Percentiles rank a stretch among this genome's conserved stretches.
Evolutionary conservation across 805 yeast species (phyloP).

Genomic region (Tetrapisispora nanseiensis): DNA sequence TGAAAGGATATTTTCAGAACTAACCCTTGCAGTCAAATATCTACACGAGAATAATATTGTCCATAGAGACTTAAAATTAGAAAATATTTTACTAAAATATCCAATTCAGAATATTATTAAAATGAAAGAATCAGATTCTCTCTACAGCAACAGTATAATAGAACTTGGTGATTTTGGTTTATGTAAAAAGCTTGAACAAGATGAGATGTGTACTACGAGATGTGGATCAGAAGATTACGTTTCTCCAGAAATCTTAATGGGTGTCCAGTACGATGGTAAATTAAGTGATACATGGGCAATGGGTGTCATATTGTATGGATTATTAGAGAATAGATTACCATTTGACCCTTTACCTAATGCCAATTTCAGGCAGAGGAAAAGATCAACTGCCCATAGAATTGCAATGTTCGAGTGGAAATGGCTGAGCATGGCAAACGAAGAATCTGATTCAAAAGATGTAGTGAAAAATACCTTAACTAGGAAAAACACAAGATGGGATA

Average conservation of each 20-base stretch:
- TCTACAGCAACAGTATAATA: constrained; percentile 30
- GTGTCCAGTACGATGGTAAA: constrained; percentile 83
- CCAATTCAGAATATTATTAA: constrained; percentile 27
- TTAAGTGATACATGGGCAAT: constrained; percentile 91
- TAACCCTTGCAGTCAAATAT: constrained; percentile 58
- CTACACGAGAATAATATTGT: constrained; percentile 61
- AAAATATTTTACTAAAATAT: constrained; percentile 55
- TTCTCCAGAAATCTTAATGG: constrained; percentile 87
- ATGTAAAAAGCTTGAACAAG: constrained; percentile 55
- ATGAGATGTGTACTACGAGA: constrained; percentile 64
- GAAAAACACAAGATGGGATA: constrained; percentile 24
- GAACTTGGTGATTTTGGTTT: constrained; percentile 84
- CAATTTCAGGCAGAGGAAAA: constrained; percentile 26
- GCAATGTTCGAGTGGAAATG: constrained; percentile 92
- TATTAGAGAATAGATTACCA: constrained; percentile 81
- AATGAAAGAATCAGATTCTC: constrained; percentile 12
- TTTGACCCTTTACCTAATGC: constrained; percentile 73
- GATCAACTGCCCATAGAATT: constrained; percentile 69
- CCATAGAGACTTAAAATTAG: constrained; percentile 88
- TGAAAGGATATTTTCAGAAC: constrained; percentile 58
- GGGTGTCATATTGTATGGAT: constrained; percentile 81
- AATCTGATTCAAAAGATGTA: constrained; percentile 18
- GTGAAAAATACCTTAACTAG: constrained; percentile 24
- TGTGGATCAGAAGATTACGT: constrained; percentile 97
- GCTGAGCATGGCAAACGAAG: constrained; percentile 40